Percentiles rank a stretch among this genome's conserved stretches.
Conservation (phyloP, 768 basidiomycete genomes). For the Amanita phalloides region DNA sequence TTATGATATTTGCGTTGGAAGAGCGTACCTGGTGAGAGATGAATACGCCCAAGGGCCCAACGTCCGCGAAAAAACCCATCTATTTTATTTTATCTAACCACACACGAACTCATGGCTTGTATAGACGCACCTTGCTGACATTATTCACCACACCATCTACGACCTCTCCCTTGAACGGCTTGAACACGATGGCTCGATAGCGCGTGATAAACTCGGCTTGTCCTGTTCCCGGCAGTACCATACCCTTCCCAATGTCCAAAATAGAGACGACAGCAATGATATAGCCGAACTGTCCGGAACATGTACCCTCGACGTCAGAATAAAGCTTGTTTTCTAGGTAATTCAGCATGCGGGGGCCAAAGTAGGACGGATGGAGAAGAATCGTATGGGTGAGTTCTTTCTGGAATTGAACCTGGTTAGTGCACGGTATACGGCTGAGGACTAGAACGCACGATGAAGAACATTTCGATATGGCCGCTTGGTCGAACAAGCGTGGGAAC, state of each 20-base stretch:
- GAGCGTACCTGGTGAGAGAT: slow-evolving; percentile 82
- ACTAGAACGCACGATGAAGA: slow-evolving; percentile 51
- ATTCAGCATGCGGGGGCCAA: slow-evolving; percentile 90
- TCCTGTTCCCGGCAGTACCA: slow-evolving; percentile 84
- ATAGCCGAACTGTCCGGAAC: slow-evolving; percentile 90
- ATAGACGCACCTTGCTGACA: slow-evolving; percentile 71
- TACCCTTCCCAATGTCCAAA: slow-evolving; percentile 85
- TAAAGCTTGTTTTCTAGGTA: slow-evolving; percentile 91
- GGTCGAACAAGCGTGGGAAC: too few relatives aligned
- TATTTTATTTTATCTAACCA: slow-evolving; percentile 17
- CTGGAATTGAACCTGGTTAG: slow-evolving; percentile 27
- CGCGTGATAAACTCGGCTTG: slow-evolving; percentile 94
- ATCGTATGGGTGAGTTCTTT: slow-evolving; percentile 98
- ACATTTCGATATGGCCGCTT: slow-evolving; percentile 22
- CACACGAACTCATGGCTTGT: not conserved
- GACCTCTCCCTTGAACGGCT: slow-evolving; percentile 99
- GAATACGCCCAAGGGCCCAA: slow-evolving; percentile 89
- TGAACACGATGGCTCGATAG: slow-evolving; percentile 96
- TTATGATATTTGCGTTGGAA: not conserved
- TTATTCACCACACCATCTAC: slow-evolving; percentile 94
- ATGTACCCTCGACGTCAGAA: slow-evolving; percentile 94
- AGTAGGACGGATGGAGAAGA: slow-evolving; percentile 95
- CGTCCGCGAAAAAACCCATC: slow-evolving; percentile 99
- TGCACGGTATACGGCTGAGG: not conserved
- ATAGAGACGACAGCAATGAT: slow-evolving; percentile 90